Base-by-base conservation (phyloP, 768 basidiomycete genomes). In the Trametes punicea region DNA sequence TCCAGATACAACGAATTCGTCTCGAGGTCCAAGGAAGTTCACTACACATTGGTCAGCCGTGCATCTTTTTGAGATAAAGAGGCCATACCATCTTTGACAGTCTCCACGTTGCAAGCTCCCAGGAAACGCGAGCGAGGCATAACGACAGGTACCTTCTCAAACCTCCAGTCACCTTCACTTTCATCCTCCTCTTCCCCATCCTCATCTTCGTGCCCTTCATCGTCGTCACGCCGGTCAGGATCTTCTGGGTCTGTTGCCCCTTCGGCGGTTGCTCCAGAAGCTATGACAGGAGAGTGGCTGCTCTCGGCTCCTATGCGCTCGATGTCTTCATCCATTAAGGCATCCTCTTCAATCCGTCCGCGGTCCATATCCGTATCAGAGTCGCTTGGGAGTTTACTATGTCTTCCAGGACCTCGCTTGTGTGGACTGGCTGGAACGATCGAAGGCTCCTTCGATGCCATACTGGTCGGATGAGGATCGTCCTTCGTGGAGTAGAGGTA, bases 11-110 rank as follows among this genome's bases (percentile, higher is more conserved):
- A 95, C 80, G 55, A 78, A 89, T 69, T 94, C 88, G 50, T 92
- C 87, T 39, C 71, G 70, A 6, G 87, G 84, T 0, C 93, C 93
- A 34, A 94, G 71, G 67, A 91, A 94, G 68, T 91, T 94, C 33
- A 92, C 92, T 93, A 56, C 0, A 55, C 53, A 53, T 16, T 31
- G 46, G 13, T 34, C 8, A 51, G 30, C 11, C 10, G 21, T 27
- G 16, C 25, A 20, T n/a, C 29, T 46, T 20, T 47, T 20, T 7
- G n/a, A 33, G 4, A 18, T 26, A 13, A 47, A 10, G 10, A 41
- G 36, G 18, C 66, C 84, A 64, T 60, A 87, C 93, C 90, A 67
- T 94, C 93, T 70, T 96, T 96, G 38, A 92, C 80, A 0, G 93
- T 96, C 58, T 83, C 83, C 1, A 89, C 74, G 65, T 94, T 96